These are phyloP conservation scores for Fistulifera pelliculosa DNA, from an alignment of 108 stramenopile genomes.

Conservation along the genomic window DNA sequence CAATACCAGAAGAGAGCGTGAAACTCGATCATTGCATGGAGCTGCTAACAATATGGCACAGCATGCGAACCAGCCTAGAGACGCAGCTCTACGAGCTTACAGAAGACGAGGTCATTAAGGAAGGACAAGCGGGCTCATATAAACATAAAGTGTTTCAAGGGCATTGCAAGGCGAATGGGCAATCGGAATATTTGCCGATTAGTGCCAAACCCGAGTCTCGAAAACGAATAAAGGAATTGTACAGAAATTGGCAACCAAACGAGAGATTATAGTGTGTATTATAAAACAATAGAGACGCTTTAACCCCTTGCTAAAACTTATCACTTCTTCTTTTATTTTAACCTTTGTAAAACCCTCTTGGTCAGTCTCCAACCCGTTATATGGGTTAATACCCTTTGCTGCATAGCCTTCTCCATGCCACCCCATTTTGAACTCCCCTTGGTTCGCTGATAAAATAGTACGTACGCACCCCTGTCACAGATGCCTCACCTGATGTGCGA, in stretches of 20 bases:
- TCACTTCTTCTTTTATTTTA: conserved; percentile 28
- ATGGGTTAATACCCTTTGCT: conserved; percentile 26
- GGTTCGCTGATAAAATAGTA: conserved; percentile 67
- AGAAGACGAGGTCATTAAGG: conserved; percentile 11
- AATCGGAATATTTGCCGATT: conserved; percentile 28
- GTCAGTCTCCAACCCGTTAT: conserved; percentile 28
- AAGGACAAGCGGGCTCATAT: conserved; percentile 33
- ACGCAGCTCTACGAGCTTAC: conserved; percentile 23
- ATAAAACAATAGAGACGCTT: no score
- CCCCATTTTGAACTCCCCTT: conserved; percentile 60
- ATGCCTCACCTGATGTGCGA: conserved; percentile 57
- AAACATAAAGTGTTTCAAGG: conserved; percentile 43
- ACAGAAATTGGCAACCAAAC: not conserved
- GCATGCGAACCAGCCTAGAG: conserved; percentile 41
- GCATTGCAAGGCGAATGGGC: conserved; percentile 37
- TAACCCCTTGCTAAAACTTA: not conserved
- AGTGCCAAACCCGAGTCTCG: conserved; percentile 14
- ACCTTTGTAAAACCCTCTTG: conserved; percentile 43
- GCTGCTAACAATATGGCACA: conserved; percentile 37
- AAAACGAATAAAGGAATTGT: conserved; percentile 20
- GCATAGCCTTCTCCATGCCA: conserved; percentile 69
- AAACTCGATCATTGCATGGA: conserved; percentile 47
- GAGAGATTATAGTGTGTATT: not conserved
- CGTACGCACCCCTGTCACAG: conserved; percentile 75
- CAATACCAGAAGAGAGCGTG: conserved; percentile 28